Base-by-base conservation (phyloP, 2,329 filamentous ascomycete species). In the Cordyceps fumosorosea region DNA sequence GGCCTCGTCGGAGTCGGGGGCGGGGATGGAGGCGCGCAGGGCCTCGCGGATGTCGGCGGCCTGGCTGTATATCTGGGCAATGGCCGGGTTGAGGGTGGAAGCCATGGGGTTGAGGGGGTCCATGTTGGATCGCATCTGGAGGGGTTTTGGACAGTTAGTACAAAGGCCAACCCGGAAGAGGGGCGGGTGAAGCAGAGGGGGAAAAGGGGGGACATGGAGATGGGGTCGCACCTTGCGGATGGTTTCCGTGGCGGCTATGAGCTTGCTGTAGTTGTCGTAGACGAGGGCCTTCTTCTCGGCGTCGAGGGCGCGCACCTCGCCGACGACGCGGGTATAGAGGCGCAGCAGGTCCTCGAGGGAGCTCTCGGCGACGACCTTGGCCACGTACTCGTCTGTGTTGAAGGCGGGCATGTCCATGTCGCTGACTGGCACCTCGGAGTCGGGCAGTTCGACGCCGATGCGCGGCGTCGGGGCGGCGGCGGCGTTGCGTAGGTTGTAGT, bases 251-350 rank as follows among this genome's bases (percentile, higher is more conserved):
- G 95, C 95, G n/a, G 89, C 85, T 67, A 99, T 97, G 67, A 99
- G 78, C 77, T 98, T 98, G 68, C 89, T 95, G 75, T 98, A 99
- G 73, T 99, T 99, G 74, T 99, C 93, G 74, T 99, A 99, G 5
- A 99, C 95, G 65, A 99, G 78, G 1, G 93, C 93, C 77, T 99
- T 99, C 75, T 95, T 89, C 81, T 99, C 95, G 26, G 93, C 93
- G 70, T 98, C 95, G 20, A 99, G 81, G 2, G 91, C 93, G 44
- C 92, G 80, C 54, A 96, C 93, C 76, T 98, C 93, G 67, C 86
- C 83, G 67, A 93, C 76, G 11, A 93, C 80, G 24, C 84, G 82
- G 53, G 88, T 86, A 72, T 95, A 92, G 1, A 88, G 80, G 59
- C 81, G 81, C 69, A 95, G 72, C 59, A 95, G 77, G 60, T 89